Percentiles rank a stretch among this genome's conserved stretches.
phyloP scores from a whole-genome alignment of 2,329 filamentous ascomycete genomes.

The Scleromitrula shiraiana region DNA sequence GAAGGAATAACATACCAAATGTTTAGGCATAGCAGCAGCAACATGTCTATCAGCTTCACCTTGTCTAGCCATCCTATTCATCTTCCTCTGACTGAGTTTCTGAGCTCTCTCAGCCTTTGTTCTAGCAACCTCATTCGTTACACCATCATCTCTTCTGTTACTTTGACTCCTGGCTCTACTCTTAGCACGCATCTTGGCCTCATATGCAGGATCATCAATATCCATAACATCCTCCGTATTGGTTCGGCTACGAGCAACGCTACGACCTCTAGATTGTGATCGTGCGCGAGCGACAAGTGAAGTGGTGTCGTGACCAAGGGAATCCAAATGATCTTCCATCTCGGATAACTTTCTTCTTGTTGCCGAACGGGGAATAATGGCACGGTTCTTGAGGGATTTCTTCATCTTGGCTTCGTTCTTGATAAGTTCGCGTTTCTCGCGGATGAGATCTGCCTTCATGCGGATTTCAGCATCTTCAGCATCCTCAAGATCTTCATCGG shows the following conservation, averaged over 20 bases:
- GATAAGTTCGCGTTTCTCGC: slow-evolving; percentile 88
- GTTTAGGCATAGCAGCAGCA: slow-evolving; percentile 73
- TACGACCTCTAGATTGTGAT: slow-evolving; percentile 63
- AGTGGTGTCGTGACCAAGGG: slow-evolving; percentile 76
- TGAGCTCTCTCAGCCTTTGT: slow-evolving; percentile 77
- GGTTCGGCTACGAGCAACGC: slow-evolving; percentile 52
- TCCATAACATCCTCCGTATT: slow-evolving; percentile 71
- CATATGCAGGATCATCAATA: slow-evolving; percentile 48
- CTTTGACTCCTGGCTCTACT: slow-evolving; percentile 60
- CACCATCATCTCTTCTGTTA: slow-evolving; percentile 70
- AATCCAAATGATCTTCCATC: slow-evolving; percentile 78
- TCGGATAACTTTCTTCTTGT: slow-evolving; percentile 76
- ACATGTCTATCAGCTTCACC: slow-evolving; percentile 94
- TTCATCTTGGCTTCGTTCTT: slow-evolving; percentile 92
- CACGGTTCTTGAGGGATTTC: slow-evolving; percentile 95
- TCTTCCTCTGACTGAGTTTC: slow-evolving; percentile 93
- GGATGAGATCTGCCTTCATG: slow-evolving; percentile 89
- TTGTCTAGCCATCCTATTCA: slow-evolving; percentile 96
- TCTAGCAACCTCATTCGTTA: slow-evolving; percentile 57
- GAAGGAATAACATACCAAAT: slow-evolving; percentile 60
- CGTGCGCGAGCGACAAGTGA: slow-evolving; percentile 67
- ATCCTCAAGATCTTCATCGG: slow-evolving; percentile 71
- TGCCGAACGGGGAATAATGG: slow-evolving; percentile 78
- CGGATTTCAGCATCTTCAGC: slow-evolving; percentile 80
- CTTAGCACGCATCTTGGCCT: slow-evolving; percentile 60